Evolutionary conservation across 2,329 filamentous ascomycete genomes (phyloP), one percentile per base, ranked within the genome.

Genomic region (Didymella arachidicola): DNA sequence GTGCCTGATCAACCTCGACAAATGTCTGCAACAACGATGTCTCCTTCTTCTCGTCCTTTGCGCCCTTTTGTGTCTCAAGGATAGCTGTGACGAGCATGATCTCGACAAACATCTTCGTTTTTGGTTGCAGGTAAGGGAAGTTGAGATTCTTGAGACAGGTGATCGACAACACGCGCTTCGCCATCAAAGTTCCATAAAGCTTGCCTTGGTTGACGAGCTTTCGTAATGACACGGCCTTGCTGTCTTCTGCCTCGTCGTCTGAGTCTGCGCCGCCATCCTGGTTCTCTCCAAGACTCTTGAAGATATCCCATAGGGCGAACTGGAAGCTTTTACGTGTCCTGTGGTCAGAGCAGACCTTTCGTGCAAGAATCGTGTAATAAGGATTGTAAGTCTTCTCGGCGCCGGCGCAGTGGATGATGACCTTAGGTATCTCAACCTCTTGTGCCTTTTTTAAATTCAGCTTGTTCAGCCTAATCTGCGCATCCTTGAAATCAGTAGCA

Each of bases 341-440:
- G 65, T 87, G 87, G 60, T 93, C 91, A 3, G 82, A 82, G 70
- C 93, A 96, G 8, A 97, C 83, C 63, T 89, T 88, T 46, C 86
- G 86, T 10, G 92, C 93, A 36, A 99, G 88, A 1, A 97, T 81
- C 0, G 91, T 91, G 74, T 99, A 99, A 79, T 96, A 99, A 0
- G 91, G 91, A 70, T 99, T 99, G 78, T 97, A 96, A 0, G 83
- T 83, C 56, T 89, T 83, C 78, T 98, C 95, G 3, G 90, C 89
- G 42, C 91, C 91, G 1, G 89, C 89, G 72, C 93, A 97, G 67
- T 95, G 93, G 8, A 97, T 84, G 27, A 99, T 82, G 18, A 99
- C 93, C 51, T 90, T 87, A 0, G 94, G 89, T 30, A 98, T 90
- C 74, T 98, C 94, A 25, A 89, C 85, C 65, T 95, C 89, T 71